Base-by-base conservation (phyloP, 129 eudicot genomes). In the Flaveria linearis region DNA sequence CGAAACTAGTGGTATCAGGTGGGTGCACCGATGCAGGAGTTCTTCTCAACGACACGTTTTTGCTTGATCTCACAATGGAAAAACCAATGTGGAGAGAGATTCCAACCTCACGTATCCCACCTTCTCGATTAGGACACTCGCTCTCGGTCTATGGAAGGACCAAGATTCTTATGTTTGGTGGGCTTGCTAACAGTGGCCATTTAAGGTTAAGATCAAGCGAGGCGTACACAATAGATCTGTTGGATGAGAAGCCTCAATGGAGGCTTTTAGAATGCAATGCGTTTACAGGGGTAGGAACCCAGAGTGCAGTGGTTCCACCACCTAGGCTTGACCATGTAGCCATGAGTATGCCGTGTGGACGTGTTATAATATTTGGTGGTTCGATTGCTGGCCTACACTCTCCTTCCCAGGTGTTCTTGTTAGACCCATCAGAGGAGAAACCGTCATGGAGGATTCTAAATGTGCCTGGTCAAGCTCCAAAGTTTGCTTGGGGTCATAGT, bases 21-120 rank as follows among this genome's bases (percentile, higher is more conserved):
- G 98, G 98, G 73, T 92, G 98, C 85, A 89, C 98, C 0, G 94
- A 90, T 15, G 93, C 96, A 1, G 98, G 98, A 17, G 91, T 87
- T 51, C 93, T 92, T 64, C 89, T 92, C 4, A 92, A 88, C 62
- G 98, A 92, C 56, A 92, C 90, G 0, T 83, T 78, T 55, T 55
- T 89, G 50, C 83, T 92, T 69, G 98, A 92, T 75, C 91, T 92
- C 22, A 83, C 87, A 10, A 83, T 61, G 78, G 89, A 90, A 26
- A 92, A 88, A 60, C 98, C 98, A 3, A 80, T 69, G 66, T 92
- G 98, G 98, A 84, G 75, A 82, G 96, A 92, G 81, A 86, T 92
- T 39, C 88, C 91, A 1, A 83, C 96, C 60, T 74, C 91, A 13
- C 81, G 83, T 74, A 77, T 88, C 25, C 98, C 98, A 10, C 94